phyloP scores from a whole-genome alignment of 2,329 filamentous ascomycete genomes.

The Bipolaris oryzae region DNA sequence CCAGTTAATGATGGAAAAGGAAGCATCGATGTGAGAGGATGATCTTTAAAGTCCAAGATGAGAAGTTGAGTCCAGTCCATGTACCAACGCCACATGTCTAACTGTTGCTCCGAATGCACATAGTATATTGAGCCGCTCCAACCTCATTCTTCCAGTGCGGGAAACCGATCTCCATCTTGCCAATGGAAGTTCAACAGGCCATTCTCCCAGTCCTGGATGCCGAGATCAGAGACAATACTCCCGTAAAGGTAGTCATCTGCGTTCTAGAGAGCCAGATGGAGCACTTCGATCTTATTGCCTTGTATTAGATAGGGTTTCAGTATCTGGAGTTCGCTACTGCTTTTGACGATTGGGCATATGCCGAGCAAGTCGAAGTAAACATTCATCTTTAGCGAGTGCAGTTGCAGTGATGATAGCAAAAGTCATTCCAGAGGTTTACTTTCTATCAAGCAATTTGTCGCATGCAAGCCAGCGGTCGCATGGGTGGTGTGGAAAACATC shows the following conservation, averaged over 20 bases:
- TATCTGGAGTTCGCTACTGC: neutral
- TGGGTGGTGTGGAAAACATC: neutral
- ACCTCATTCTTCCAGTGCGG: neutral
- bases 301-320: neutral
- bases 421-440: neutral
- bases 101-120: neutral
- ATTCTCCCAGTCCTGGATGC: neutral
- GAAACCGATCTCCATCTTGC: neutral
- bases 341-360: neutral
- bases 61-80: neutral
- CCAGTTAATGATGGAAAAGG: neutral
- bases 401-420: neutral
- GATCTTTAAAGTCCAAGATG: neutral
- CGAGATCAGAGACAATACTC: neutral
- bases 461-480: neutral
- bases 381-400: neutral
- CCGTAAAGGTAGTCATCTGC: neutral
- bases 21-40: neutral
- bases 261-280: neutral
- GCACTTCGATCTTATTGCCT: neutral
- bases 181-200: neutral
- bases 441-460: neutral
- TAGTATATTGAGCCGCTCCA: neutral
- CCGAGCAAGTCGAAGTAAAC: neutral
- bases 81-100: neutral